Conservation (phyloP, 2,329 filamentous ascomycete genomes). For the Monilinia fructigena region DNA sequence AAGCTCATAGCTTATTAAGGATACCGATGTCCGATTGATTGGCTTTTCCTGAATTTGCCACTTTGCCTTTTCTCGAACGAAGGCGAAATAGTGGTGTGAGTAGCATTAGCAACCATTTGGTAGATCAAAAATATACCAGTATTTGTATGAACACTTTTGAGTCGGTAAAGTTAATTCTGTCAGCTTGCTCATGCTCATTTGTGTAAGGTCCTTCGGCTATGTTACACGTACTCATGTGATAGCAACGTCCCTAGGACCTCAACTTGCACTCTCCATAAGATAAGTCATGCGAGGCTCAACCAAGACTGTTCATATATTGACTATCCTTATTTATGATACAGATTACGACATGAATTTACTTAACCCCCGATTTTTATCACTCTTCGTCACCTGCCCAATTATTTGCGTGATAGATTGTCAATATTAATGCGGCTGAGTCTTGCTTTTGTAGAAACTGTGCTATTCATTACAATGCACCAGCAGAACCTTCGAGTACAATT, state of each 20-base stretch:
- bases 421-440: background rate
- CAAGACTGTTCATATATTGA: too few species aligned
- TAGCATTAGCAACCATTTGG: background rate
- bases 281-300: too few species aligned
- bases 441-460: background rate
- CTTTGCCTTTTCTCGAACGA: background rate
- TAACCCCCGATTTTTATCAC: background rate
- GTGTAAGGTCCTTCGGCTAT: too few species aligned
- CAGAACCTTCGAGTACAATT: background rate
- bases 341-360: too few species aligned
- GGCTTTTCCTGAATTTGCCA: background rate
- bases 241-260: too few species aligned
- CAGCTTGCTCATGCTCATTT: too few species aligned
- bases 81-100: background rate
- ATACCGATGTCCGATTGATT: background rate
- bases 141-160: background rate
- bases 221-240: too few species aligned
- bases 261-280: too few species aligned
- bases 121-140: background rate
- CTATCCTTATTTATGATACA: too few species aligned
- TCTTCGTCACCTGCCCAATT: background rate
- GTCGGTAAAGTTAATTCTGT: background rate
- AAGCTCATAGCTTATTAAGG: background rate
- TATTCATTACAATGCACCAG: background rate
- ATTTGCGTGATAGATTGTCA: background rate